Base-by-base conservation (phyloP, 805 yeast species). In the Candida verbasci region DNA sequence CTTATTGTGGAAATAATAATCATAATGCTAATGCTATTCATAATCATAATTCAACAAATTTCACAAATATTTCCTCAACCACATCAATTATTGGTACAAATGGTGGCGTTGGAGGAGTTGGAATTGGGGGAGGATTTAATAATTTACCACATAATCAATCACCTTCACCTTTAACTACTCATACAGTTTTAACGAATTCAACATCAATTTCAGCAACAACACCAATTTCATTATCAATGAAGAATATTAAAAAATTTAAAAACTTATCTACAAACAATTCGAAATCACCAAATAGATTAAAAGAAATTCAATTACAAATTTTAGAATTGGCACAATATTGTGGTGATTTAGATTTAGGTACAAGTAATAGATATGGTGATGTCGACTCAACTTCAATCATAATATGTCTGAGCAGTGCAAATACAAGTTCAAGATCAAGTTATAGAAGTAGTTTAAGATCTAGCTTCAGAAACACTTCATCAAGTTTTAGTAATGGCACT, bases 301-400 rank as follows among this genome's bases (percentile, higher is more conserved):
- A 31, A 25, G 39, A 31, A 25, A 35, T 35, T 9, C 40, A 39
- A 23, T 17, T 24, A 9, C 32, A 36, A 22, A 40, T 39, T n/a
- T 39, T 39, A 9, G 40, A 39, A 12, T 26, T 25, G 35, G 35
- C 35, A 5, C 43, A 39, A 21, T 39, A 17, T 29, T 26, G 29
- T 16, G 43, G 43, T 11, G 43, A 39, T 20, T 31, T 39, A 28
- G 37, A 32, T 18, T 14, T 31, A 15, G 39, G 39, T 7, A 36
- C 39, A 3, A 27, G 29, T 24, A 37, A 36, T 24, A 26, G 43
- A 16, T 40, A 29, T 24, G 40, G 40, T 10, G 38, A 29, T 9
- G 29, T 34, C 18, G 42, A 39, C 23, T 34, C 39, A 11, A 39
- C 42, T 15, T 20, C 42, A 9, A 39, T 30, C 5, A 39, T 39